A percentile compares a stretch with the other conserved stretches of the same genome.
Conservation (phyloP, 768 basidiomycete genomes). For the Trametes coccinea region DNA sequence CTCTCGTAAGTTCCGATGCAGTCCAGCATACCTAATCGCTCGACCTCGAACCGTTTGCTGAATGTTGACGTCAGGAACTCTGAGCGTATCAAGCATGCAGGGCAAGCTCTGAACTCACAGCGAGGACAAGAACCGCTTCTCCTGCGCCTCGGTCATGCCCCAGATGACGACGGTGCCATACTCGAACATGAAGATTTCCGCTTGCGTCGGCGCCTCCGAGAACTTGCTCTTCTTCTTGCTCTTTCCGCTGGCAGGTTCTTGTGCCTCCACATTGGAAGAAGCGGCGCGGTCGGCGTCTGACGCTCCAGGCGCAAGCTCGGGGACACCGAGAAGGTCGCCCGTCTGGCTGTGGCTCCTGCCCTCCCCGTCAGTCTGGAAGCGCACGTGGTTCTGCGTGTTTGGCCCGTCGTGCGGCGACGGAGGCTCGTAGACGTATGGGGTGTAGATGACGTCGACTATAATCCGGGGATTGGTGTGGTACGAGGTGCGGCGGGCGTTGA, state of each 20-base stretch:
- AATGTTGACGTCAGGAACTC: neutral
- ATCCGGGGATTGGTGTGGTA: conserved; percentile 86
- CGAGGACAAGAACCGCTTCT: conserved; percentile 86
- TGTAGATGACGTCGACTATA: conserved; percentile 94
- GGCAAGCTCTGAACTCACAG: conserved; percentile 55
- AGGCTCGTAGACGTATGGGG: conserved; percentile 82
- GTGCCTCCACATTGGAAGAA: conserved; percentile 9
- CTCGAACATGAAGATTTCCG: conserved; percentile 91
- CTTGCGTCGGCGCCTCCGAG: conserved; percentile 62
- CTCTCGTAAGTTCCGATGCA: neutral
- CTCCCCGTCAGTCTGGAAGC: conserved; percentile 22
- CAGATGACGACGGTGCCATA: conserved; percentile 96
- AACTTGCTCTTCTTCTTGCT: conserved; percentile 64
- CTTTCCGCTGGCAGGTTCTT: conserved; percentile 37
- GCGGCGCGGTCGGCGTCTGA: conserved; percentile 26
- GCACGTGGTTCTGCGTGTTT: conserved; percentile 21
- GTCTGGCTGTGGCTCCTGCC: conserved; percentile 36
- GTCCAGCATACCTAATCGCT: conserved; percentile 64
- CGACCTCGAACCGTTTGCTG: conserved; percentile 93
- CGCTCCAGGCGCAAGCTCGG: conserved; percentile 54
- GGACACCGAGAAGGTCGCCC: conserved; percentile 78
- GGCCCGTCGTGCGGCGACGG: conserved; percentile 12
- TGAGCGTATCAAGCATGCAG: neutral
- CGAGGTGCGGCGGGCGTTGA: conserved; percentile 76
- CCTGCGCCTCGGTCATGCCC: conserved; percentile 95